Evolutionary conservation across 805 yeast species (phyloP).

Genomic region (Kodamaea lidongshanica): DNA sequence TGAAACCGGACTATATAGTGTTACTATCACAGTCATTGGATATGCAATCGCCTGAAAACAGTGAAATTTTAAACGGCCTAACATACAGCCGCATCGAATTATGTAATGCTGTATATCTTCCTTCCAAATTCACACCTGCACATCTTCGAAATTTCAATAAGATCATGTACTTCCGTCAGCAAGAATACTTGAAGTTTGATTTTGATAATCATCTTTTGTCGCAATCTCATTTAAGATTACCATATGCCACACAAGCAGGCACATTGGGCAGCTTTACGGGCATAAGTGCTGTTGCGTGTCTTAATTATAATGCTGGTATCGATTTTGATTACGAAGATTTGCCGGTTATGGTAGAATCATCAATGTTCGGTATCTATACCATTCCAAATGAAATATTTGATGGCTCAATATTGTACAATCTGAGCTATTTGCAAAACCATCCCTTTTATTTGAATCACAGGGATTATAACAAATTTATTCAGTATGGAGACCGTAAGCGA

Average conservation of each 20-base stretch:
- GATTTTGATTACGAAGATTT: conserved; percentile 22
- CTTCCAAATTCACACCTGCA: conserved; percentile 39
- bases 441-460: conserved; percentile 18
- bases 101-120: conserved; percentile 28
- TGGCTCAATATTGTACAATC: neutral
- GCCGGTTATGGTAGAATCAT: conserved; percentile 32
- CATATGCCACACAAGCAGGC: conserved; percentile 18
- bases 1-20: conserved; percentile 52
- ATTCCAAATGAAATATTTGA: conserved; percentile 17
- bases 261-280: conserved; percentile 15
- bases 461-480: conserved; percentile 7
- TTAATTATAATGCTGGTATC: conserved; percentile 16
- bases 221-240: conserved; percentile 21
- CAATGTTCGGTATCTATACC: conserved; percentile 35
- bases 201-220: conserved; percentile 20
- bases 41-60: conserved; percentile 17
- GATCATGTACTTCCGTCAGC: conserved; percentile 49
- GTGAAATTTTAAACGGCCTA: conserved; percentile 24
- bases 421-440: neutral
- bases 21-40: conserved; percentile 35
- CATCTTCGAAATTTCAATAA: conserved; percentile 49
- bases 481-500: neutral
- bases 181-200: conserved; percentile 11
- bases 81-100: conserved; percentile 20
- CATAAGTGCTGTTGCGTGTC: conserved; percentile 18